phyloP scores from a whole-genome alignment of 139 green algal species.

The Chlorella sp. region DNA sequence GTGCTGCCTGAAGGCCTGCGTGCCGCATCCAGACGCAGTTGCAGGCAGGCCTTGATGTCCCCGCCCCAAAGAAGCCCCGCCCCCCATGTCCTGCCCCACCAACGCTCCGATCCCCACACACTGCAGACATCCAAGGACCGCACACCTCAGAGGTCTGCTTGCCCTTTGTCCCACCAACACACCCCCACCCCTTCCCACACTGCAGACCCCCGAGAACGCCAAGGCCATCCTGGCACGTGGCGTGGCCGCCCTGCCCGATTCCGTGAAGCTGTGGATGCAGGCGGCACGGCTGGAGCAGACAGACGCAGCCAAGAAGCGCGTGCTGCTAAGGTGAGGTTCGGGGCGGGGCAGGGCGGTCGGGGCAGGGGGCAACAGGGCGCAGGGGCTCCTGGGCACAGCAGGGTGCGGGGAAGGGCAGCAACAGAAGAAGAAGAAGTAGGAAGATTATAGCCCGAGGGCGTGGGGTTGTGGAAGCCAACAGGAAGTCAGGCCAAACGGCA shows the following conservation, averaged over 20 bases:
- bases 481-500: too few species aligned
- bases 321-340: conserved; percentile 75
- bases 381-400: background rate
- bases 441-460: background rate
- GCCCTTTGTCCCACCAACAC: too few species aligned
- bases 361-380: background rate
- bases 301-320: conserved; percentile 81
- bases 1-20: too few species aligned
- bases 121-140: too few species aligned
- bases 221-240: conserved; percentile 92
- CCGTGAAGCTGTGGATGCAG: conserved; percentile 94
- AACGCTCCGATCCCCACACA: background rate
- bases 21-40: too few species aligned
- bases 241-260: conserved; percentile 81
- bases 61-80: background rate
- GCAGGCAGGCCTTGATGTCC: too few species aligned
- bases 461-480: too few species aligned
- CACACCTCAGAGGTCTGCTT: too few species aligned
- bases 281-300: conserved; percentile 80
- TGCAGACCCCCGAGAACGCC: conserved; percentile 64
- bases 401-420: too few species aligned
- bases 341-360: background rate
- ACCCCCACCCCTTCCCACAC: too few species aligned
- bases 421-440: too few species aligned
- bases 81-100: background rate